A percentile compares a stretch with the other conserved stretches of the same genome.
Evolutionary conservation across 495 filamentous ascomycete genomes (phyloP).

Genomic region (Talaromyces borbonicus): DNA sequence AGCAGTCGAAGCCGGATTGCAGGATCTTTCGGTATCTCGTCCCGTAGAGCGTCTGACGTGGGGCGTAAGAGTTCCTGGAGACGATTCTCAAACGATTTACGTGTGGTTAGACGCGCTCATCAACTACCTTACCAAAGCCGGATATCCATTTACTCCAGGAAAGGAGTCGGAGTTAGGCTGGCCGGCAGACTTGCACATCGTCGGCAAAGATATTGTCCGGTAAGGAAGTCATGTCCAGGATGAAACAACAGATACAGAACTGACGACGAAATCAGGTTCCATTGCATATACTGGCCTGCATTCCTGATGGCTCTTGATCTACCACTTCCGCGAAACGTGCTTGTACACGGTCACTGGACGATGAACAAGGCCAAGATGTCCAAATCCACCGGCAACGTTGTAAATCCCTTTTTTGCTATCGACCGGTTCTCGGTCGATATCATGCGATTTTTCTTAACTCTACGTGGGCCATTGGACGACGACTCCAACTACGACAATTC

Average conservation of each 20-base stretch:
- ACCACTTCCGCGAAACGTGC: constrained; percentile 68
- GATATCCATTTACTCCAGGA: constrained; percentile 72
- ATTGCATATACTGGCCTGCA: constrained; percentile 96
- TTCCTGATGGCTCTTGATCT: constrained; percentile 84
- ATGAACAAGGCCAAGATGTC: constrained; percentile 87
- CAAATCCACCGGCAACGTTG: constrained; percentile 87
- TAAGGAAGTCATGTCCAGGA: constrained; percentile 15
- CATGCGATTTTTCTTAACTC: constrained; percentile 78
- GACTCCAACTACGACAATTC: constrained; percentile 81
- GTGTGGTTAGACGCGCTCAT: constrained; percentile 95
- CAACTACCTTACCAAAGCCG: constrained; percentile 82
- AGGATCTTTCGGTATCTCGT: constrained; percentile 83
- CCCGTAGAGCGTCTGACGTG: constrained; percentile 68
- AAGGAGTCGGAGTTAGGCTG: constrained; percentile 54
- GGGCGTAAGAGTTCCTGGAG: constrained; percentile 85
- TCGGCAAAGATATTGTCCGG: constrained; percentile 92
- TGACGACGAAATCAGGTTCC: constrained; percentile 45
- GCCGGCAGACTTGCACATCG: constrained; percentile 86
- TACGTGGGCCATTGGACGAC: constrained; percentile 60
- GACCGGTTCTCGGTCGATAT: constrained; percentile 79
- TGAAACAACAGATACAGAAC: not conserved
- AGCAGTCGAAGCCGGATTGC: constrained; percentile 57
- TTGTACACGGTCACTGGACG: constrained; percentile 93
- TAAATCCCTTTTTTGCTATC: constrained; percentile 89
- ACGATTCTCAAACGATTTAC: constrained; percentile 84